Conservation (phyloP, 306 rosid genomes). For the Canavalia gladiata region DNA sequence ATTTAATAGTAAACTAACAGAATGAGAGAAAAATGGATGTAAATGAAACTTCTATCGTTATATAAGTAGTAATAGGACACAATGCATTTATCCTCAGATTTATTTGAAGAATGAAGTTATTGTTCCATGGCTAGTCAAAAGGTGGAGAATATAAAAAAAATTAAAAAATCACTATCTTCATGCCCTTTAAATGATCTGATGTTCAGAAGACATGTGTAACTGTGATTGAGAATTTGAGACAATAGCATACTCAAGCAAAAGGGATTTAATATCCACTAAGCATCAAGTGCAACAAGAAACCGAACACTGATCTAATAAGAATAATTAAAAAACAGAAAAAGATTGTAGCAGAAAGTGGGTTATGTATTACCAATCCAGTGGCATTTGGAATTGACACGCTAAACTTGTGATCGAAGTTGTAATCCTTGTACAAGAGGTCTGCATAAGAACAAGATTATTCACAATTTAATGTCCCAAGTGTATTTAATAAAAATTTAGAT, state of each 20-base stretch:
- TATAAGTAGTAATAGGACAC: not conserved
- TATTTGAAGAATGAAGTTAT: not conserved
- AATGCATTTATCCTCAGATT: not conserved
- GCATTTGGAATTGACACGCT: slow-evolving; percentile 72
- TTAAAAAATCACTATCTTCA: not conserved
- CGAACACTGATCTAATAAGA: slow-evolving; percentile 8
- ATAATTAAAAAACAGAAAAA: not conserved
- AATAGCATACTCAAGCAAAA: slow-evolving; percentile 1
- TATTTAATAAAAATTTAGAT: slow-evolving; percentile 26
- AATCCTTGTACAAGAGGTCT: slow-evolving; percentile 91
- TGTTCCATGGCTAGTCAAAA: slow-evolving; percentile 2
- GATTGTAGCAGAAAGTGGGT: slow-evolving; percentile 15
- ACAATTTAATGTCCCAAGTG: not conserved
- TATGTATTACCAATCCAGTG: slow-evolving; percentile 76
- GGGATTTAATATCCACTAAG: slow-evolving; percentile 18
- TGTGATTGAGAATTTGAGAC: slow-evolving; percentile 16
- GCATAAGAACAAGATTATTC: slow-evolving; percentile 45
- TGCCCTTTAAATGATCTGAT: not conserved
- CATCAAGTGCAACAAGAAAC: slow-evolving; percentile 22
- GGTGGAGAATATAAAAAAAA: not conserved
- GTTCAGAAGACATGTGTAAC: not conserved
- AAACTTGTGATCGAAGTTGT: slow-evolving; percentile 87
- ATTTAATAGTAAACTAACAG: not conserved
- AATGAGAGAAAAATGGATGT: slow-evolving; percentile 9
- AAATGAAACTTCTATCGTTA: not conserved